A percentile compares a stretch with the other conserved stretches of the same genome.
Conservation (phyloP, 2,329 filamentous ascomycete genomes). For the Mariannaea sp. region DNA sequence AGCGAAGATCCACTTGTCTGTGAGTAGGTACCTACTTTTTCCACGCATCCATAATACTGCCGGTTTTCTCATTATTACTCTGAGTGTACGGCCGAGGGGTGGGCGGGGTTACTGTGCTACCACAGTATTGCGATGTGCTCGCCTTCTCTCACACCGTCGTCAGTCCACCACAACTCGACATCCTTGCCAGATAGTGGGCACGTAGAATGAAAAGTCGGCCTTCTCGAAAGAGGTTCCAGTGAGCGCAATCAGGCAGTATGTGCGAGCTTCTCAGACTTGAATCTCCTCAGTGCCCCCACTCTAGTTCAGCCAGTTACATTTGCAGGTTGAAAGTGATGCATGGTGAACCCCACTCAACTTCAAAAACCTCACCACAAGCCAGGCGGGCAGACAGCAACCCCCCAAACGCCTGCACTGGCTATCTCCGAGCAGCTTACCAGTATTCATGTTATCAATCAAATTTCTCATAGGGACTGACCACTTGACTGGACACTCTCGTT, state of each 20-base stretch:
- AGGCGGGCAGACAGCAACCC: too few species aligned
- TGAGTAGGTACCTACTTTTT: neutral
- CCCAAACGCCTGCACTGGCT: conserved; percentile 18
- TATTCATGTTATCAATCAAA: neutral
- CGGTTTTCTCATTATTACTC: neutral
- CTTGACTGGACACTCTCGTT: conserved; percentile 15
- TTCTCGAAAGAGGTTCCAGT: conserved; percentile 19
- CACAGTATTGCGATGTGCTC: too few species aligned
- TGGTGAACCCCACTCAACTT: conserved; percentile 13
- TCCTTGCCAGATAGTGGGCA: conserved; percentile 10
- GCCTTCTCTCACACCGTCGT: neutral
- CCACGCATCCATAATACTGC: neutral
- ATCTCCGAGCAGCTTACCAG: conserved; percentile 10
- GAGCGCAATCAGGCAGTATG: conserved; percentile 6
- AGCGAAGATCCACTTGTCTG: neutral
- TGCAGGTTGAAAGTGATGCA: conserved; percentile 5
- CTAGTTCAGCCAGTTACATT: conserved; percentile 3
- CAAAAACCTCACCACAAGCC: conserved; percentile 17
- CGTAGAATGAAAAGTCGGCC: conserved; percentile 3
- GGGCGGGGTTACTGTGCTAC: too few species aligned
- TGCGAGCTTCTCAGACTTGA: conserved; percentile 17
- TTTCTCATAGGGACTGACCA: conserved; percentile 21
- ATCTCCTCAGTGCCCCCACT: conserved; percentile 12
- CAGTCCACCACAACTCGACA: neutral
- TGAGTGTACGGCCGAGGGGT: too few species aligned